phyloP scores from a whole-genome alignment of 2,329 filamentous ascomycete species.

The Fonsecaea multimorphosa region DNA sequence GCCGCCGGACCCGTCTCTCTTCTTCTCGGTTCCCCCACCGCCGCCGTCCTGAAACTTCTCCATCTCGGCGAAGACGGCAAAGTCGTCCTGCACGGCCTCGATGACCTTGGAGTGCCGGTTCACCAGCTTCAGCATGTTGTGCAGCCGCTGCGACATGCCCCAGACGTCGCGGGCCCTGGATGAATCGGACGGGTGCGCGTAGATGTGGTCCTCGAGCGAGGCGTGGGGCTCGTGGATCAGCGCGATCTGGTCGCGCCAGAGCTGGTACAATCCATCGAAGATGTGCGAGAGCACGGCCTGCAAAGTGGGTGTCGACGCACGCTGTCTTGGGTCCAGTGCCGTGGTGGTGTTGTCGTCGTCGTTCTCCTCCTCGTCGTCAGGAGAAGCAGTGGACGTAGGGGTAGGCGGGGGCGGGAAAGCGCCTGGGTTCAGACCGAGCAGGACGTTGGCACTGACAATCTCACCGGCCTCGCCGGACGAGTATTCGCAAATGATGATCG shows the following conservation, averaged over 20 bases:
- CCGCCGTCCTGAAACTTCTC: constrained; percentile 38
- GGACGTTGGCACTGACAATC: constrained; percentile 10
- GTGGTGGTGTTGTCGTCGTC: neutral
- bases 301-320: neutral
- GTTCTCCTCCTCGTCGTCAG: too few relatives aligned
- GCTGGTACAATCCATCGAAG: constrained; percentile 20
- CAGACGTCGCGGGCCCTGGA: constrained; percentile 59
- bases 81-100: constrained; percentile 54
- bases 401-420: neutral
- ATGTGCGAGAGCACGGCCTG: constrained; percentile 21
- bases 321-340: neutral
- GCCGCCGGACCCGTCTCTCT: constrained; percentile 19
- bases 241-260: constrained; percentile 22
- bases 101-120: constrained; percentile 51
- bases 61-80: constrained; percentile 52
- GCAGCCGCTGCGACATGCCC: constrained; percentile 58
- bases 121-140: constrained; percentile 60
- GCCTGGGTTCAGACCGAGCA: constrained; percentile 18
- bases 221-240: constrained; percentile 23
- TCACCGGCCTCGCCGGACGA: constrained; percentile 20
- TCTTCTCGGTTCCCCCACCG: too few relatives aligned
- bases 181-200: constrained; percentile 61
- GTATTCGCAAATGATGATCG: constrained; percentile 26
- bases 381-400: too few relatives aligned
- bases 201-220: constrained; percentile 58